These are phyloP conservation scores for Hypoxylon sp. DNA, from an alignment of 2,329 filamentous ascomycete species.

Conservation along the genomic window DNA sequence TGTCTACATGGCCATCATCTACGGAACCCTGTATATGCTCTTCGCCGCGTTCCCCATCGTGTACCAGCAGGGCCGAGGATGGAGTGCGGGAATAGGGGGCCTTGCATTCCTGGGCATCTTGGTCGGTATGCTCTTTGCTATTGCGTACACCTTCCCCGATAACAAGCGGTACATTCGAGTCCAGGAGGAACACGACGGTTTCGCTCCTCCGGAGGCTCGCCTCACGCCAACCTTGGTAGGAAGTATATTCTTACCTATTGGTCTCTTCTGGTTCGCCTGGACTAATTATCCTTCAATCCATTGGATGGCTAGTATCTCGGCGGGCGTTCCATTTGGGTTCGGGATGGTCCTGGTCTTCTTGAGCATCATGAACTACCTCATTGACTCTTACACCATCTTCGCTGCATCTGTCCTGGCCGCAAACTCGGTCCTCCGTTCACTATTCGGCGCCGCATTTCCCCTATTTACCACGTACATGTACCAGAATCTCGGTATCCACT, in stretches of 20 bases:
- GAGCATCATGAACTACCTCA: slow-evolving; percentile 67
- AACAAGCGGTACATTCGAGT: slow-evolving; percentile 65
- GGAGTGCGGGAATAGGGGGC: slow-evolving; percentile 25
- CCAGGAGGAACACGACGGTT: slow-evolving; percentile 12
- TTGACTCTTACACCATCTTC: slow-evolving; percentile 71
- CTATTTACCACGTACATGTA: slow-evolving; percentile 71
- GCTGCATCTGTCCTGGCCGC: slow-evolving; percentile 82
- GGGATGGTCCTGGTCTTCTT: slow-evolving; percentile 67
- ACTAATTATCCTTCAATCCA: slow-evolving; percentile 42
- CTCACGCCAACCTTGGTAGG: slow-evolving; percentile 16
- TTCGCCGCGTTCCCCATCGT: slow-evolving; percentile 23
- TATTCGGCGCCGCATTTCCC: slow-evolving; percentile 73
- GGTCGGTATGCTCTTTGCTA: slow-evolving; percentile 24
- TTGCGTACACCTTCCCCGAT: slow-evolving; percentile 65
- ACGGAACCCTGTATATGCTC: slow-evolving; percentile 22
- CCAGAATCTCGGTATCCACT: slow-evolving; percentile 75
- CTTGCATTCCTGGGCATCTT: slow-evolving; percentile 24
- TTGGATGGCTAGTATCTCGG: slow-evolving; percentile 20
- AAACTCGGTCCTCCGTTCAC: slow-evolving; percentile 71
- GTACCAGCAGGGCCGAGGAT: slow-evolving; percentile 14
- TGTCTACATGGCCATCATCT: slow-evolving; percentile 62
- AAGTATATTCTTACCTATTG: slow-evolving; percentile 15
- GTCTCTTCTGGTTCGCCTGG: slow-evolving; percentile 40
- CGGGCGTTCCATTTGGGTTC: slow-evolving; percentile 19
- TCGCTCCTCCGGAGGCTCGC: slow-evolving; percentile 23